phyloP scores from a whole-genome alignment of 129 eudicot species.

The Scalesia atractyloides region DNA sequence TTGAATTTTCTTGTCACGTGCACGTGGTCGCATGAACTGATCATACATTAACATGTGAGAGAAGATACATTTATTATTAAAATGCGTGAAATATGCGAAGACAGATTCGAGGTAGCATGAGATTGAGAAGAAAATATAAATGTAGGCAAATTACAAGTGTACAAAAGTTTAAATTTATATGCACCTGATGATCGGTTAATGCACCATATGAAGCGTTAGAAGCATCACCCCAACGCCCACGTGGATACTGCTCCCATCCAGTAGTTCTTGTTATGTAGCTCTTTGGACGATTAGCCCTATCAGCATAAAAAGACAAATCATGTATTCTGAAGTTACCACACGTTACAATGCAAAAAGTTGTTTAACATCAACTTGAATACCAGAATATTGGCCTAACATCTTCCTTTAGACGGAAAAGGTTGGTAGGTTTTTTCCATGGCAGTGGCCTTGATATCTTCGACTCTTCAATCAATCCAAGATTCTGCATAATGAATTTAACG shows the following conservation, averaged over 20 bases:
- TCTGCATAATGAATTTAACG: constrained; percentile 45
- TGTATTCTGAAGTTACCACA: constrained; percentile 1
- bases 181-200: constrained; percentile 86
- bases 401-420: constrained; percentile 81
- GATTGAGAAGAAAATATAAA: too few species aligned
- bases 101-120: too few species aligned
- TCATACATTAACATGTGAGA: constrained; percentile 30
- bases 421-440: constrained; percentile 95
- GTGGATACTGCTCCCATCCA: constrained; percentile 95
- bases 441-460: constrained; percentile 83
- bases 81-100: too few species aligned
- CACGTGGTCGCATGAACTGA: constrained; percentile 93
- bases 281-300: constrained; percentile 98
- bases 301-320: constrained; percentile 15
- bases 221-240: constrained; percentile 97
- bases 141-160: too few species aligned
- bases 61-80: not conserved
- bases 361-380: constrained; percentile 31
- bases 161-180: not conserved
- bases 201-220: constrained; percentile 92
- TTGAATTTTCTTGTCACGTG: constrained; percentile 83
- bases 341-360: not conserved
- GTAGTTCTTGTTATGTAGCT: constrained; percentile 86
- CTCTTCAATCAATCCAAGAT: constrained; percentile 94
- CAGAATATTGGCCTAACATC: constrained; percentile 95